Percentiles rank a stretch among this genome's conserved stretches.
phyloP scores from a whole-genome alignment of 1,139 yeast species.

The Meyerozyma guilliermondii region DNA sequence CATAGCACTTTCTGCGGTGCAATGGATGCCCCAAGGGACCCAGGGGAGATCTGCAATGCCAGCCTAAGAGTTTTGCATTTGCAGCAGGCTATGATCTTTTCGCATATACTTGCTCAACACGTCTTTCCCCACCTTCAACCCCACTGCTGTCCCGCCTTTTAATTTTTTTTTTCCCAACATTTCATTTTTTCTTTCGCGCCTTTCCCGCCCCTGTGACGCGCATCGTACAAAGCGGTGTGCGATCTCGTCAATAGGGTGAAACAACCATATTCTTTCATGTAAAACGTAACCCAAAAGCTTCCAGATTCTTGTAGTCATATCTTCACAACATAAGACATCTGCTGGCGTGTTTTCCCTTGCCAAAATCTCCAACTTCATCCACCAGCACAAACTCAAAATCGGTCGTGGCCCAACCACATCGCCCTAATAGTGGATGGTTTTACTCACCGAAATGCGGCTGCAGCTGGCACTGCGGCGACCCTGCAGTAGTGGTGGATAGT shows the following conservation, averaged over 20 bases:
- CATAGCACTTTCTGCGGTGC: background rate
- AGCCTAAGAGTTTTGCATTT: too few species aligned
- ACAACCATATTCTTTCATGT: background rate
- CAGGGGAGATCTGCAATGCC: too few species aligned
- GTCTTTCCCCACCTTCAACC: background rate
- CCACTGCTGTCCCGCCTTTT: background rate
- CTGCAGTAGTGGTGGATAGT: background rate
- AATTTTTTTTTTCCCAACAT: background rate
- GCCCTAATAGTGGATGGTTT: background rate
- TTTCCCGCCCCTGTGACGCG: background rate
- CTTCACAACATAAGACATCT: too few species aligned
- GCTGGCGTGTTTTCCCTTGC: background rate
- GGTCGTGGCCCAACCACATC: background rate
- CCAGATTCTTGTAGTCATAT: too few species aligned
- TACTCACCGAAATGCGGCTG: background rate
- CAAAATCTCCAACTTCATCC: background rate
- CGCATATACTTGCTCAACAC: background rate
- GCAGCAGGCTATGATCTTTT: too few species aligned
- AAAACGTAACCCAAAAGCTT: background rate
- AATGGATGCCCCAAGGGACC: too few species aligned
- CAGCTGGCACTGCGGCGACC: background rate
- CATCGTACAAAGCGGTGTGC: background rate
- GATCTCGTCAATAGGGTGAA: background rate
- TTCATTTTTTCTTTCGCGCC: constrained; percentile 1
- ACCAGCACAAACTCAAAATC: background rate